These are phyloP conservation scores for Mortierella sp. DNA, from an alignment of 371 early-diverging fungal species.

Conservation along the genomic window DNA sequence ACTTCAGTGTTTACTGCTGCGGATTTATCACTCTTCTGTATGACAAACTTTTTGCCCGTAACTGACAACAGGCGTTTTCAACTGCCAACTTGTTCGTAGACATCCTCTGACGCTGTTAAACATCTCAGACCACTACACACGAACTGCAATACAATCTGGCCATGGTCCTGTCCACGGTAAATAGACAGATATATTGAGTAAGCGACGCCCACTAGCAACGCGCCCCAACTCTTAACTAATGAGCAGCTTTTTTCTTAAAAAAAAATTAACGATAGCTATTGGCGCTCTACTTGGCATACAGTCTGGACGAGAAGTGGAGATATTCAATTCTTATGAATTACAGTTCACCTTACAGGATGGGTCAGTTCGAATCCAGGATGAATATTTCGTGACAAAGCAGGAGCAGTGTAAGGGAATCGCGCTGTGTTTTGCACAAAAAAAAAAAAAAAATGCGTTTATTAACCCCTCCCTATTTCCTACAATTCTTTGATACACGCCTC, in stretches of 20 bases:
- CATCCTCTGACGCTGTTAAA: constrained; percentile 90
- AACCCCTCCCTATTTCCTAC: neutral
- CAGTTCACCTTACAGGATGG: constrained; percentile 62
- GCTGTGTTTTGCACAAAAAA: neutral
- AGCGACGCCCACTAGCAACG: too few relatives aligned
- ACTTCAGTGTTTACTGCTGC: too few relatives aligned
- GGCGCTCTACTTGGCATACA: constrained; percentile 90
- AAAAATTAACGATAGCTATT: constrained; percentile 60
- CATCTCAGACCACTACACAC: constrained; percentile 89
- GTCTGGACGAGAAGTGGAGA: constrained; percentile 84
- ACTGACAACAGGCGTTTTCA: neutral
- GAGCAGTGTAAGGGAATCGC: constrained; percentile 75
- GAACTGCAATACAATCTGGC: constrained; percentile 73
- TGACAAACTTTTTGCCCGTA: neutral
- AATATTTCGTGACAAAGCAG: constrained; percentile 76
- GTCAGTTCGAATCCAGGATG: constrained; percentile 64
- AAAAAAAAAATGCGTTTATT: neutral
- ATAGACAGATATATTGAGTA: neutral
- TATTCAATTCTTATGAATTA: constrained; percentile 87
- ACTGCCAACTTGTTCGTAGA: constrained; percentile 53
- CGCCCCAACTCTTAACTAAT: neutral
- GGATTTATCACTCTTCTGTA: neutral
- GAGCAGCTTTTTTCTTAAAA: neutral
- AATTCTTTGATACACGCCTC: neutral
- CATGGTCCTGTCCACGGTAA: constrained; percentile 58